Percentiles rank a stretch among this genome's conserved stretches.
phyloP scores from a whole-genome alignment of 345 rosid species.

The Dipteronia sinensis region DNA sequence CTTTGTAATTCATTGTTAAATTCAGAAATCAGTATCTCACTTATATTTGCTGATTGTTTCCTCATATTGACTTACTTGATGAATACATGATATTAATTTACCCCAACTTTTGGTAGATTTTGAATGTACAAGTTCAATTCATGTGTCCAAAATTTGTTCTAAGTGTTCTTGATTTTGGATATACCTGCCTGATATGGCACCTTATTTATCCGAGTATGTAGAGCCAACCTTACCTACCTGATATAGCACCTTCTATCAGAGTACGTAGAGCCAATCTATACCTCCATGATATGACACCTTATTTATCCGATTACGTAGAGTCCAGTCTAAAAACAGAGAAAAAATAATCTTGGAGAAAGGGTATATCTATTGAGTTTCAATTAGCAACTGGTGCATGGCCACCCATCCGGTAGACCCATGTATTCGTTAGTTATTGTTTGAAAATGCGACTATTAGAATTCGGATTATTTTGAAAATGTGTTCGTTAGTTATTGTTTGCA shows the following conservation, averaged over 20 bases:
- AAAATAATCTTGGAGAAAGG: not conserved
- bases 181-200: not conserved
- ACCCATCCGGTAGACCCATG: not conserved
- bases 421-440: not conserved
- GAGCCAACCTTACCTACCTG: too few species aligned
- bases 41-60: not conserved
- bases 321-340: not conserved
- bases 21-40: not conserved
- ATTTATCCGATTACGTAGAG: not conserved
- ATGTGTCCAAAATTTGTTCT: not conserved
- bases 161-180: not conserved
- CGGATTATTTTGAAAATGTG: not conserved
- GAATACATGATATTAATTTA: not conserved
- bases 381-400: not conserved
- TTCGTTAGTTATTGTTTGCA: not conserved
- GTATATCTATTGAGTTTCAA: not conserved
- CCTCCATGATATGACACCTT: not conserved
- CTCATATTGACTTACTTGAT: not conserved
- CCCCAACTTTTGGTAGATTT: not conserved
- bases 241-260: too few species aligned
- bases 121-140: not conserved
- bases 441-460: not conserved
- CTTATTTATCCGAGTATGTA: not conserved
- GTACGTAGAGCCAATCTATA: too few species aligned
- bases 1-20: not conserved